A percentile compares a stretch with the other conserved stretches of the same genome.
Conservation (phyloP, 2,329 filamentous ascomycete species). For the Dothistroma septosporum region DNA sequence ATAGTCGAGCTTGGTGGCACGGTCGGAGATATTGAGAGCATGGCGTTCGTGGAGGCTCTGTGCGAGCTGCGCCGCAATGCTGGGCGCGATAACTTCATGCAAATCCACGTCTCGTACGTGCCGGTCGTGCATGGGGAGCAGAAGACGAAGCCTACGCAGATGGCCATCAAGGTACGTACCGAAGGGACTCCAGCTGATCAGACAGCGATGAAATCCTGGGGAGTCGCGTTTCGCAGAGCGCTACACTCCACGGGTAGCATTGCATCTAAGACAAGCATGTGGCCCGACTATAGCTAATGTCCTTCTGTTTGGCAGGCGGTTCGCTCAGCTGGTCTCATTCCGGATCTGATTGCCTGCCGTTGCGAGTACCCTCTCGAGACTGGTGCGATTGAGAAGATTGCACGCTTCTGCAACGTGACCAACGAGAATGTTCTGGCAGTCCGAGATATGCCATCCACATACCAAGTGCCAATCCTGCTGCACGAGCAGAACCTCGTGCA, state of each 20-base stretch:
- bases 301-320: constrained; percentile 47
- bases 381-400: constrained; percentile 78
- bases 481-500: constrained; percentile 72
- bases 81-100: constrained; percentile 75
- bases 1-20: constrained; percentile 72
- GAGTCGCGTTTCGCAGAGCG: too few species aligned
- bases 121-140: constrained; percentile 73
- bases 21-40: constrained; percentile 78
- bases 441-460: constrained; percentile 81
- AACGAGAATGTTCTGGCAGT: constrained; percentile 80
- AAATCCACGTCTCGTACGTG: constrained; percentile 85
- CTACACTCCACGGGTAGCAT: too few species aligned
- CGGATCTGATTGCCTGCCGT: constrained; percentile 78
- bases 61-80: constrained; percentile 69
- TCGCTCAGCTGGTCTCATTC: constrained; percentile 67
- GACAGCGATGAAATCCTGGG: too few species aligned
- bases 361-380: constrained; percentile 73
- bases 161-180: constrained; percentile 61
- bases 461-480: constrained; percentile 91
- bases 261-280: too few species aligned
- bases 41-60: constrained; percentile 83
- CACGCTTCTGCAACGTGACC: constrained; percentile 83
- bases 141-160: constrained; percentile 96
- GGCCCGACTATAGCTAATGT: too few species aligned
- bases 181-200: too few species aligned